Conservation (phyloP, 108 stramenopile species). For the Aurantiochytrium sp. region DNA sequence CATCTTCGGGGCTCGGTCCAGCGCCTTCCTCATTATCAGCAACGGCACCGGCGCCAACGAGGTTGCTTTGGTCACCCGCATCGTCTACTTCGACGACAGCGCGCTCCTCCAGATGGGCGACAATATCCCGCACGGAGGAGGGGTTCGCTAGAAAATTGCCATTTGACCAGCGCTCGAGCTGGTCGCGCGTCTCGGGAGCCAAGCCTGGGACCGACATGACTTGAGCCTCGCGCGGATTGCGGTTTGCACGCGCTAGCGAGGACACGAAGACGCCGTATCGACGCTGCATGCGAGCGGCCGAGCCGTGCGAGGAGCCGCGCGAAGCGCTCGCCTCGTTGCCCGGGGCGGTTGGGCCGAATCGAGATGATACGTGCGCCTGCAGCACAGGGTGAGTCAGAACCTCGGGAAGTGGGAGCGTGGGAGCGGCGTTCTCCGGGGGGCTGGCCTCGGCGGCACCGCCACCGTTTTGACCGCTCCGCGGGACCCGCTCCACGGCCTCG, state of each 20-base stretch:
- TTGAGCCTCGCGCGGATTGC: background rate
- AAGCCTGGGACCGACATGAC: background rate
- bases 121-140: background rate
- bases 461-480: no score
- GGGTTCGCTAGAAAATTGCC: background rate
- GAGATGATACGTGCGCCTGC: background rate
- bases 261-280: background rate
- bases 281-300: background rate
- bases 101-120: background rate
- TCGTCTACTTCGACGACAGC: background rate
- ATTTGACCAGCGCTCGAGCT: constrained; percentile 16
- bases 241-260: background rate
- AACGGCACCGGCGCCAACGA: no score
- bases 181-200: background rate
- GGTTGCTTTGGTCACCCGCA: no score
- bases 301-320: background rate
- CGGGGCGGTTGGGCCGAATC: background rate
- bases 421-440: no score
- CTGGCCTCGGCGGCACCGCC: no score
- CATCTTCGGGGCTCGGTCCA: no score
- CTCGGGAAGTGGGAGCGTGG: background rate
- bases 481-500: background rate
- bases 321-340: background rate
- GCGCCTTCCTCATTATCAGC: no score
- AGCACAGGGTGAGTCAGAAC: background rate